Evolutionary conservation across 148 eudicot genomes (phyloP), one percentile per base, ranked within the genome.

Genomic region (Cornus controversa): DNA sequence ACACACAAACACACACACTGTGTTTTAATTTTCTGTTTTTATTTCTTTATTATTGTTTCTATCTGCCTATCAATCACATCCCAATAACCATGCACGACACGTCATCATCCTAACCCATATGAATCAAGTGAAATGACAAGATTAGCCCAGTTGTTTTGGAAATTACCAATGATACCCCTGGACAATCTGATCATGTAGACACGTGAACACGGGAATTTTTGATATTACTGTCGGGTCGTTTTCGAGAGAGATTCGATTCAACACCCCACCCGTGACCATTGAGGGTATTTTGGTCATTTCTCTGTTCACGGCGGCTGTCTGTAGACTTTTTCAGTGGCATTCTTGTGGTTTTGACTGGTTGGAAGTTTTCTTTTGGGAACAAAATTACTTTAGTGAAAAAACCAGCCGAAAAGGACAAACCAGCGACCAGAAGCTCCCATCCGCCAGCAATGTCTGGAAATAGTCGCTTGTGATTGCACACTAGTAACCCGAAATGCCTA

Each of bases 361-460:
- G 27, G 2, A 10, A 47, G 42, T n/a, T 57, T 26, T 26, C 22
- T 70, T 70, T 70, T 24, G 27, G 60, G 60, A 47, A 47, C 0
- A 34, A 25, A 26, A 24, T 10, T 36, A 15, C 72, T 42, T 47
- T 47, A 16, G 2, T 26, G 54, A 40, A 70, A 37, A 70, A 37
- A 9, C 14, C 57, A 23, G 11, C 25, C 11, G 72, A 69, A 36
- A 69, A 24, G 72, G 53, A 37, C 50, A 69, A 69, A 7, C 70
- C 23, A 24, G 70, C 70, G 40, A 69, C 54, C 10, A n/a, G 54
- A 40, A 40, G 54, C 71, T 4, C 54, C 8, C 28, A 53, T 22
- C 72, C 22, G 73, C 60, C 73, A 70, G 73, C 73, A 70, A 45
- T 70, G 60, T 70, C 16, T 70, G 60, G 53, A 54, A 70, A 11